These are phyloP conservation scores for Trichopus zeylanicus DNA, from an alignment of 116 monocot genomes.

Conservation along the genomic window DNA sequence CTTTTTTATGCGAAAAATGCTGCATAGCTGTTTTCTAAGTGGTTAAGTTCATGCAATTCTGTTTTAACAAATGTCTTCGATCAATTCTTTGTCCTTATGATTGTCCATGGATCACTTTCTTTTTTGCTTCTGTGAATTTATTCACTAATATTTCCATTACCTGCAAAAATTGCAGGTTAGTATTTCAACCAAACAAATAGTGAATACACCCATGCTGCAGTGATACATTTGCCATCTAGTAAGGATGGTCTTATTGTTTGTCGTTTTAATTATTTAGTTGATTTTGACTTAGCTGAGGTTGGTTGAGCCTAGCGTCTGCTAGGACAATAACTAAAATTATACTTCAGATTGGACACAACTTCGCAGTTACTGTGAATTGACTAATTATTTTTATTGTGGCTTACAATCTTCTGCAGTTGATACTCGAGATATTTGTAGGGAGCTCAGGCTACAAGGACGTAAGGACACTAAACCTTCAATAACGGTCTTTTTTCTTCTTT, in stretches of 20 bases:
- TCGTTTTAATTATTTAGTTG: background rate
- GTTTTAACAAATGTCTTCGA: too few relatives aligned
- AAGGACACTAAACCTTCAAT: constrained; percentile 11
- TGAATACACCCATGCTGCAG: constrained; percentile 73
- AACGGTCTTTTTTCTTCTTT: background rate
- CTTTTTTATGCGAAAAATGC: too few relatives aligned
- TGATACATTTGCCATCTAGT: constrained; percentile 76
- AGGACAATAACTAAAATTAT: background rate
- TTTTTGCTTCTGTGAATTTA: background rate
- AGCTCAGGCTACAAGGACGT: constrained; percentile 69
- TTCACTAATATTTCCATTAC: background rate
- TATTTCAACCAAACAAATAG: constrained; percentile 40
- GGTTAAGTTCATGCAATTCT: too few relatives aligned
- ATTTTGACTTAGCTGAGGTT: background rate
- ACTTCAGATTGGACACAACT: background rate
- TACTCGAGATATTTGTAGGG: constrained; percentile 52
- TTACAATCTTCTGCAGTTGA: constrained; percentile 42
- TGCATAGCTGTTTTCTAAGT: too few relatives aligned
- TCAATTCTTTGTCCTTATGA: too few relatives aligned
- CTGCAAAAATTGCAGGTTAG: constrained; percentile 23
- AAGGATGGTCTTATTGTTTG: constrained; percentile 16
- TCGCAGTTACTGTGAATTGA: background rate
- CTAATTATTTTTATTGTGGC: background rate
- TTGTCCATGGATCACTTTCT: background rate
- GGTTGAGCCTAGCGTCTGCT: background rate